Percentiles rank a stretch among this genome's conserved stretches.
phyloP scores from a whole-genome alignment of 192 early-diverging fungal genomes.

The Coemansia sp. region DNA sequence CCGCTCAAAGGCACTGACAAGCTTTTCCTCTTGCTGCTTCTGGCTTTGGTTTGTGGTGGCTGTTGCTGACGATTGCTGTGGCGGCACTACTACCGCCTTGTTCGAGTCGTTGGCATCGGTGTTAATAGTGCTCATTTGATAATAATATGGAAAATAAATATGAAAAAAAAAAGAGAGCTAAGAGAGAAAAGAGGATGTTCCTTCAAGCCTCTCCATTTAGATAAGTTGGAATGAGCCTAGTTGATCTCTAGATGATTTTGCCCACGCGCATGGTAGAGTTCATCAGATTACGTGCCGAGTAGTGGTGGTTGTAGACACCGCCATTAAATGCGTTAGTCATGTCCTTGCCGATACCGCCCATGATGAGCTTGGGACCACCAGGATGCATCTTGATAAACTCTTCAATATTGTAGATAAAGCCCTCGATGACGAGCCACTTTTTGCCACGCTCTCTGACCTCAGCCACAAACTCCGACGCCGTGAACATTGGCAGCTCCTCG shows the following conservation, averaged over 20 bases:
- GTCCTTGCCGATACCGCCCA: constrained; percentile 78
- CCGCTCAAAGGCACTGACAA: constrained; percentile 3
- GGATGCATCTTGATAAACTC: constrained; percentile 87
- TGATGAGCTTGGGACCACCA: constrained; percentile 75
- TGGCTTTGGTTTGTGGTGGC: not conserved
- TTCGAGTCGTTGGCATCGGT: not conserved
- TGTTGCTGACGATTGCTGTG: not conserved
- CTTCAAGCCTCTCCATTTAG: too few relatives aligned
- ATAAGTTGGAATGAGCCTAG: not conserved
- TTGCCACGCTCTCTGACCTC: constrained; percentile 67
- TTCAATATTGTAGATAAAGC: constrained; percentile 78
- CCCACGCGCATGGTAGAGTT: constrained; percentile 55
- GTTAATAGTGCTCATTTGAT: constrained; percentile 1
- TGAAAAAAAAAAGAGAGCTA: not conserved
- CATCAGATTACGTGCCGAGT: constrained; percentile 82
- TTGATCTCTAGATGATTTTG: constrained; percentile 35
- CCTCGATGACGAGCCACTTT: constrained; percentile 83
- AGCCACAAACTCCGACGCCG: constrained; percentile 64
- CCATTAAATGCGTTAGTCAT: constrained; percentile 87
- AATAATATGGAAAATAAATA: not conserved
- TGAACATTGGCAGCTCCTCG: constrained; percentile 67
- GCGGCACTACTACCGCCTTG: not conserved
- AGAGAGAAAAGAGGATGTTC: not conserved
- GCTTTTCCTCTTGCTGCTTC: not conserved
- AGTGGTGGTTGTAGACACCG: constrained; percentile 87